Conservation (phyloP, 225 moss, liverwort and hornwort species). For the Anthoceros angustus region DNA sequence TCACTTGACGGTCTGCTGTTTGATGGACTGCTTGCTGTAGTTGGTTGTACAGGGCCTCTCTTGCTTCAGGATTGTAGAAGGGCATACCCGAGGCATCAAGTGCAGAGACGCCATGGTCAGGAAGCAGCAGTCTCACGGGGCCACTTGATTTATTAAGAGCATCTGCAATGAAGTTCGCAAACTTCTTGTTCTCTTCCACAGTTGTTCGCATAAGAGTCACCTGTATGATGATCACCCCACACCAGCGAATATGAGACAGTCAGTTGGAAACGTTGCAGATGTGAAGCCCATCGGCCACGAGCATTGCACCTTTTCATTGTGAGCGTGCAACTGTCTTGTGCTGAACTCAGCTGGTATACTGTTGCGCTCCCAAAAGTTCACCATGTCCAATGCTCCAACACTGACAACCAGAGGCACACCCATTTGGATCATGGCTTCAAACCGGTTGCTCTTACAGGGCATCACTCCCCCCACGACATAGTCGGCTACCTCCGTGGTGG, state of each 20-base stretch:
- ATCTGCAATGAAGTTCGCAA: constrained; percentile 65
- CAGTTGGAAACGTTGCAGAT: background rate
- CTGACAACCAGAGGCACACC: constrained; percentile 66
- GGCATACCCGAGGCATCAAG: constrained; percentile 62
- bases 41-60: constrained; percentile 51
- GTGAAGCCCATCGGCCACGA: background rate
- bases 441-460: constrained; percentile 70
- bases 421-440: constrained; percentile 43
- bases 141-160: constrained; percentile 56
- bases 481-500: constrained; percentile 91
- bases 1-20: constrained; percentile 69
- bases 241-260: background rate
- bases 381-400: constrained; percentile 87
- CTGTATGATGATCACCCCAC: constrained; percentile 22
- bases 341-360: constrained; percentile 62
- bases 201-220: constrained; percentile 82
- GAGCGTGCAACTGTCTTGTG: constrained; percentile 47
- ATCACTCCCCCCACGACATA: constrained; percentile 77
- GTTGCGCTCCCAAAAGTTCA: constrained; percentile 61
- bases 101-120: constrained; percentile 75
- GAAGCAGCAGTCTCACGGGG: constrained; percentile 67
- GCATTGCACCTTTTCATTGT: constrained; percentile 60
- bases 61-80: constrained; percentile 56
- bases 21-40: constrained; percentile 49
- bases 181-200: constrained; percentile 52